Evolutionary conservation across 2,329 filamentous ascomycete species (phyloP), one percentile per base, ranked within the genome.

Genomic region (Colletotrichum spaethianum): DNA sequence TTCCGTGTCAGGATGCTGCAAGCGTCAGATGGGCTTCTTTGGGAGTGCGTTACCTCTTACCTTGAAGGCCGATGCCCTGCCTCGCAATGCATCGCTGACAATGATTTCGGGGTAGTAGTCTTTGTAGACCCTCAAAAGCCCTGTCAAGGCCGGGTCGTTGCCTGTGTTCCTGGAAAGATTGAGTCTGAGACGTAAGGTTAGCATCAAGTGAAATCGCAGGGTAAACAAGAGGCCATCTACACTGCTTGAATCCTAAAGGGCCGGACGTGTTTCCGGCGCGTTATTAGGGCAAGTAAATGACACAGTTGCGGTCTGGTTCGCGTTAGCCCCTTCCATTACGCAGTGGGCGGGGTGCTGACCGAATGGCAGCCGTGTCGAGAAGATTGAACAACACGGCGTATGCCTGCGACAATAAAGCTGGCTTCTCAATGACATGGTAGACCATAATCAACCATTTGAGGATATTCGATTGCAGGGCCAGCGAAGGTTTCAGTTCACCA

Each of bases 61-160:
- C 80, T 89, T 91, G 80, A 92, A 92, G 1, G 89, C 86, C 4
- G 89, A 88, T 0, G 90, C 90, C 71, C 88, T 87, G 46, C 90
- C 90, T 64, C 86, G 85, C 38, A 90, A 88, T 4, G 89, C 85
- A 74, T 93, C 92, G 28, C 92, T 93, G 18, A 96, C 88, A 71
- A 97, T 94, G 66, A 97, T 94, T 79, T 97, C 94, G 0, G 94
- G 94, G 77, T 96, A 97, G 81, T 96, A 97, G 79, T 96, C 94
- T 79, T 96, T 96, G 84, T 92, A 97, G n/a, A 96, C 90, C 67
- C 93, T 89, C 61, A 97, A 84, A 23, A 97, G 85, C 3, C 93
- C 93, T 46, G 93, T 87, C 44, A 97, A 84, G 63, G 91, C 88
- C 60, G 92, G 92, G 67, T 97, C 94, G 77, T 93, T 93, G 23